Evolutionary conservation across 2,329 filamentous ascomycete genomes (phyloP).

Genomic region (Esteya vermicola): DNA sequence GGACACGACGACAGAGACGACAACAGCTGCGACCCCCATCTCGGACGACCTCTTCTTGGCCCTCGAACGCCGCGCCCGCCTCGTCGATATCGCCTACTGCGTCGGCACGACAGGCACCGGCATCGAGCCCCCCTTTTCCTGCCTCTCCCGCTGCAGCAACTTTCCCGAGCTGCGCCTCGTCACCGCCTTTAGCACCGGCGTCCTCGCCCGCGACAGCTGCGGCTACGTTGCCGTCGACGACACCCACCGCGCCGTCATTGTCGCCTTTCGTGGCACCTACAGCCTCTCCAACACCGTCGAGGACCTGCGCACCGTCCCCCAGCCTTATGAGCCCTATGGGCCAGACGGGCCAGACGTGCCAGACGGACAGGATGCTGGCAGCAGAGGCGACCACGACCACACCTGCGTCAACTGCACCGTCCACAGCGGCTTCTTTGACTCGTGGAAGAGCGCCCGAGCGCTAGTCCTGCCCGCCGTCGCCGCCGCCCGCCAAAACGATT

Average conservation of each 20-base stretch:
- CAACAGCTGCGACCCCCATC: too few species aligned
- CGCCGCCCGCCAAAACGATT: slow-evolving; percentile 30
- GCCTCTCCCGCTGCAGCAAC: slow-evolving; percentile 70
- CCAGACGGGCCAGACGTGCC: not conserved
- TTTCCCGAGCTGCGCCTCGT: slow-evolving; percentile 70
- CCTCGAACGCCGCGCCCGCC: slow-evolving; percentile 74
- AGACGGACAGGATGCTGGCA: not conserved
- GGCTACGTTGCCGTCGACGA: slow-evolving; percentile 90
- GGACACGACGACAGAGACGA: too few species aligned
- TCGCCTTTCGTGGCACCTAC: slow-evolving; percentile 91
- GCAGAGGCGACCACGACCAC: slow-evolving; percentile 10
- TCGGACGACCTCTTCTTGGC: slow-evolving; percentile 63
- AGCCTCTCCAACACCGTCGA: slow-evolving; percentile 83
- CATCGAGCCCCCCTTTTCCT: slow-evolving; percentile 69
- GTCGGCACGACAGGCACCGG: slow-evolving; percentile 79
- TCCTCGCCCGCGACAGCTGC: slow-evolving; percentile 76
- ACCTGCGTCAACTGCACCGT: slow-evolving; percentile 78
- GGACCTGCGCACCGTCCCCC: slow-evolving; percentile 78
- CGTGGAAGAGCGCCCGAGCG: slow-evolving; percentile 64
- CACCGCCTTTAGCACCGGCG: slow-evolving; percentile 80
- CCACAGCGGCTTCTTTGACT: slow-evolving; percentile 75
- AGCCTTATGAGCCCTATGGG: slow-evolving; percentile 74
- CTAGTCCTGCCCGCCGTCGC: slow-evolving; percentile 55
- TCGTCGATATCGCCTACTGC: slow-evolving; percentile 92
- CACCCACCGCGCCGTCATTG: slow-evolving; percentile 41